Evolutionary conservation across 345 rosid species (phyloP).

Genomic region (Populus nigra): DNA sequence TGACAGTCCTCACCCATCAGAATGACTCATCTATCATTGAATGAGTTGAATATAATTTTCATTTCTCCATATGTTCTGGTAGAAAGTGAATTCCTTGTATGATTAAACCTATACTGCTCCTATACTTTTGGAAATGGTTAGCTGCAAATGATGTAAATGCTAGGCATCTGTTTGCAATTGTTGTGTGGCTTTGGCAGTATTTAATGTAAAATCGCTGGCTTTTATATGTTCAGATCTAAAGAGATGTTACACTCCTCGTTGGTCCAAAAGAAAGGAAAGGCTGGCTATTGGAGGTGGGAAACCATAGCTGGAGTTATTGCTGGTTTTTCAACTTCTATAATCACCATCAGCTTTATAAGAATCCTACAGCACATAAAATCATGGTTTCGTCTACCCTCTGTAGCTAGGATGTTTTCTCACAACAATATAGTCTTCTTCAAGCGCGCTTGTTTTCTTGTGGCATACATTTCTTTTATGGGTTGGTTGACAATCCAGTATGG

Average conservation of each 20-base stretch:
- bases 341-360: slow-evolving; percentile 41
- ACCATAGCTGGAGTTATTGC: slow-evolving; percentile 50
- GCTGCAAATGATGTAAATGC: not conserved
- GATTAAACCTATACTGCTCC: not conserved
- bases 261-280: slow-evolving; percentile 23
- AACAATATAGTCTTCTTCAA: slow-evolving; percentile 27
- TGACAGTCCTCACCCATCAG: not conserved
- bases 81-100: not conserved
- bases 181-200: not conserved
- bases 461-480: slow-evolving; percentile 51
- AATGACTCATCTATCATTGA: not conserved
- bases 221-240: slow-evolving; percentile 32
- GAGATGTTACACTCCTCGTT: slow-evolving; percentile 42
- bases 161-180: not conserved
- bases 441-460: slow-evolving; percentile 59
- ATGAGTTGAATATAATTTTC: not conserved
- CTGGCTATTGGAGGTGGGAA: slow-evolving; percentile 51
- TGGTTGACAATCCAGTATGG: slow-evolving; percentile 58
- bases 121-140: not conserved
- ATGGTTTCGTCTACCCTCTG: slow-evolving; percentile 25
- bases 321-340: slow-evolving; percentile 59
- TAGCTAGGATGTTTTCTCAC: slow-evolving; percentile 19
- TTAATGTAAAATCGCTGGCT: not conserved
- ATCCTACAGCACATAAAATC: slow-evolving; percentile 43
- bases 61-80: not conserved